A percentile compares a stretch with the other conserved stretches of the same genome.
These are phyloP conservation scores for Corylus americana DNA, from an alignment of 306 rosid genomes.

Conservation along the genomic window DNA sequence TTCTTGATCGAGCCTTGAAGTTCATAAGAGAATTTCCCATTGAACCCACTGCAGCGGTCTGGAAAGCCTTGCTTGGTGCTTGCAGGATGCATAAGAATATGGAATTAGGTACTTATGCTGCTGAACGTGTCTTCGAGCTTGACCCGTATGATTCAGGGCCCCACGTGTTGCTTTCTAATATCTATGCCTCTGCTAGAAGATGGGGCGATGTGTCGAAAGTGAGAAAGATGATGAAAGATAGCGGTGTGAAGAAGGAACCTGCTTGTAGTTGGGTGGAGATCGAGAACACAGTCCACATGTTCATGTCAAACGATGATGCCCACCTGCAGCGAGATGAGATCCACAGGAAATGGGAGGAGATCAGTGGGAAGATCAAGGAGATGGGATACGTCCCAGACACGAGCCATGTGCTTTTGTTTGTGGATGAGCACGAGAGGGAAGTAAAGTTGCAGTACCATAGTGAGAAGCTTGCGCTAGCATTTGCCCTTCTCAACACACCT, in stretches of 20 bases:
- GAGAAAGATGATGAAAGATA: conserved; percentile 39
- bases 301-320: conserved; percentile 33
- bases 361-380: conserved; percentile 29
- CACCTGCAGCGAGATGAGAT: conserved; percentile 27
- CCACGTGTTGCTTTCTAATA: conserved; percentile 32
- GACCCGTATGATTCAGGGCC: conserved; percentile 45
- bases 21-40: conserved; percentile 27
- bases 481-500: conserved; percentile 36
- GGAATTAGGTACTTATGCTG: conserved; percentile 41
- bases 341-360: conserved; percentile 29
- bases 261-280: conserved; percentile 51
- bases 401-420: conserved; percentile 37
- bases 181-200: conserved; percentile 35
- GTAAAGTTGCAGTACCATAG: conserved; percentile 40
- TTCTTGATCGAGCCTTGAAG: conserved; percentile 28
- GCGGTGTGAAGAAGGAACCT: conserved; percentile 41
- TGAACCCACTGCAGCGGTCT: conserved; percentile 30
- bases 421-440: conserved; percentile 38
- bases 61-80: conserved; percentile 44
- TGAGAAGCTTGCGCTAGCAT: conserved; percentile 42
- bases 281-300: conserved; percentile 39
- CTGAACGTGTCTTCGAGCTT: conserved; percentile 34
- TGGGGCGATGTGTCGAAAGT: conserved; percentile 33
- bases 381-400: conserved; percentile 39
- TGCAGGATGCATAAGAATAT: conserved; percentile 38